Conservation (phyloP, 176 grass and related monocot genomes). For the Eleusine indica region DNA sequence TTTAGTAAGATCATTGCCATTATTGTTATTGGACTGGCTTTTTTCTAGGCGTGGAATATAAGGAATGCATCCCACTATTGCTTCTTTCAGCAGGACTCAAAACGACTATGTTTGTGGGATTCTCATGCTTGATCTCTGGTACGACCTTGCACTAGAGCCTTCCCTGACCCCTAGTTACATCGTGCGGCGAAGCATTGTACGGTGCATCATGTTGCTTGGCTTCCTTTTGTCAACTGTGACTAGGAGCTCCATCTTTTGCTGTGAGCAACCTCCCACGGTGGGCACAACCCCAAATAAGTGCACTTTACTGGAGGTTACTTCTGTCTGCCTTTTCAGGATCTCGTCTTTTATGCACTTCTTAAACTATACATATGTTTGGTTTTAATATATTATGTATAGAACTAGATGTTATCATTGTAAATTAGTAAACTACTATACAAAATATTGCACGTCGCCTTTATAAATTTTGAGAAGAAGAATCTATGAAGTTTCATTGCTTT, state of each 20-base stretch:
- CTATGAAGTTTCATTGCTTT: conserved; percentile 37
- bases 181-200: conserved; percentile 38
- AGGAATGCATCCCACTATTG: conserved; percentile 51
- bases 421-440: neutral
- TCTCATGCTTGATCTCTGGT: conserved; percentile 44
- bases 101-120: conserved; percentile 44
- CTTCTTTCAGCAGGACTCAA: conserved; percentile 45
- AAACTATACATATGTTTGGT: conserved; percentile 29
- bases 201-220: conserved; percentile 38
- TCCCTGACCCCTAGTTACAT: conserved; percentile 9
- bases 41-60: conserved; percentile 38
- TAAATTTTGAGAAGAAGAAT: conserved; percentile 32
- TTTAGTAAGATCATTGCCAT: conserved; percentile 31
- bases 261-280: conserved; percentile 23
- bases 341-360: conserved; percentile 4
- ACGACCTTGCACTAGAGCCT: conserved; percentile 18
- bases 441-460: conserved; percentile 35
- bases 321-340: conserved; percentile 24
- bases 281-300: conserved; percentile 30
- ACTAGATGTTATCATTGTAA: conserved; percentile 23
- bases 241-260: conserved; percentile 33
- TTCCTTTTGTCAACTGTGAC: conserved; percentile 35
- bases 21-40: conserved; percentile 34
- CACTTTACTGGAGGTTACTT: conserved; percentile 6
- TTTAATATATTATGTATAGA: conserved; percentile 25